phyloP scores from a whole-genome alignment of 192 early-diverging fungal species.

The Dissophora ornata region DNA sequence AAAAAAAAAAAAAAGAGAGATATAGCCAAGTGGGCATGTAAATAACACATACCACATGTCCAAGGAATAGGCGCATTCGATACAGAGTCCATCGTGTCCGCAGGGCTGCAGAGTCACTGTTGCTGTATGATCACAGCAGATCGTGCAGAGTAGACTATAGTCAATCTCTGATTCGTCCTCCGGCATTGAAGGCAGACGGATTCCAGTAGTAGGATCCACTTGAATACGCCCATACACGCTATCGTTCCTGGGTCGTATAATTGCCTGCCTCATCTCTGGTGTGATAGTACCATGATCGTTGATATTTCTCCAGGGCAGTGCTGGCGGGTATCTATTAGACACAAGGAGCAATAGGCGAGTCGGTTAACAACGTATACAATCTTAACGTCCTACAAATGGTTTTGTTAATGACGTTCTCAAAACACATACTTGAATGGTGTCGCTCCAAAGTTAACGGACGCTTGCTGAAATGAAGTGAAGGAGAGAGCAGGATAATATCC shows the following conservation, averaged over 20 bases:
- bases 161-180: constrained; percentile 47
- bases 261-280: constrained; percentile 38
- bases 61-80: constrained; percentile 54
- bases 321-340: constrained; percentile 57
- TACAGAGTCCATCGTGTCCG: constrained; percentile 60
- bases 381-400: no score
- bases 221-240: constrained; percentile 53
- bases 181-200: constrained; percentile 25
- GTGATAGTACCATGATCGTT: constrained; percentile 47
- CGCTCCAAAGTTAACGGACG: constrained; percentile 76
- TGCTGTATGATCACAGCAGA: constrained; percentile 62
- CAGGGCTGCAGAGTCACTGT: constrained; percentile 57
- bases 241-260: constrained; percentile 51
- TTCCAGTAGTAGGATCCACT: constrained; percentile 29
- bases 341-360: no score
- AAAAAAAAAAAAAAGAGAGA: neutral
- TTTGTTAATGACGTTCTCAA: no score
- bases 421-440: constrained; percentile 49
- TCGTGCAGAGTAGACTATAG: constrained; percentile 54
- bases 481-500: constrained; percentile 79
- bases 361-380: no score
- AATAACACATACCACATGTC: constrained; percentile 39
- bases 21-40: no score
- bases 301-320: constrained; percentile 44
- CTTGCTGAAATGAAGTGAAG: constrained; percentile 78